Base-by-base conservation (phyloP, 1,139 yeast genomes). In the Hansenula sp. region DNA sequence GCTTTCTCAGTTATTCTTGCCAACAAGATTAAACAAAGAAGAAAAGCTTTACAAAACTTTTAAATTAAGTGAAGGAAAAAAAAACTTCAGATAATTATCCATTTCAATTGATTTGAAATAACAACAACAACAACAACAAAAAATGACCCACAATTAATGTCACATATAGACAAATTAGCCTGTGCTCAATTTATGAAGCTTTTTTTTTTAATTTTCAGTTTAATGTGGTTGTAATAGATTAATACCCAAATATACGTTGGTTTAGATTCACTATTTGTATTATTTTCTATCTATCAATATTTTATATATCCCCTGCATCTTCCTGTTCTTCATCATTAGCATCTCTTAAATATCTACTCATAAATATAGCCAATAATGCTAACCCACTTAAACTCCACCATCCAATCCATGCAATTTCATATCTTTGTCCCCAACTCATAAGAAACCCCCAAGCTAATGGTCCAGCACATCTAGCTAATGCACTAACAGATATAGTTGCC, bases 391-490 rank as follows among this genome's bases (percentile, higher is more conserved):
- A 56, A 2, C 64, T 42, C 59, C 68, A 68, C 82, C 83, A 79
- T 1, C 80, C 71, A 7, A 76, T 45, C 60, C 76, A 74, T 0
- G 71, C 77, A 33, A 66, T 56, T 11, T 67, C 63, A 26, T 58
- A 49, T n/a, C 53, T 56, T 47, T 75, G 74, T 21, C 72, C 69
- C 46, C 62, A 62, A 2, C 80, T 65, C 72, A 79, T 77, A 32
- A 79, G 51, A 39, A 60, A 62, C 11, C 86, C 86, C 80, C 82
- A 78, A 2, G 66, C 31, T 16, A 78, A 57, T 0, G 87, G 87
- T 4, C 81, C 85, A 1, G 75, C 34, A 41, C 75, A 79, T 45
- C 86, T 59, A 0, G 84, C 81, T 31, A 73, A 60, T 1, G 85
- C 71, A 18, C 73, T 64, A 36, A 74, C 65, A 43, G 76, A 69